phyloP scores from a whole-genome alignment of 768 basidiomycete species.

The Termitomyces sp. region DNA sequence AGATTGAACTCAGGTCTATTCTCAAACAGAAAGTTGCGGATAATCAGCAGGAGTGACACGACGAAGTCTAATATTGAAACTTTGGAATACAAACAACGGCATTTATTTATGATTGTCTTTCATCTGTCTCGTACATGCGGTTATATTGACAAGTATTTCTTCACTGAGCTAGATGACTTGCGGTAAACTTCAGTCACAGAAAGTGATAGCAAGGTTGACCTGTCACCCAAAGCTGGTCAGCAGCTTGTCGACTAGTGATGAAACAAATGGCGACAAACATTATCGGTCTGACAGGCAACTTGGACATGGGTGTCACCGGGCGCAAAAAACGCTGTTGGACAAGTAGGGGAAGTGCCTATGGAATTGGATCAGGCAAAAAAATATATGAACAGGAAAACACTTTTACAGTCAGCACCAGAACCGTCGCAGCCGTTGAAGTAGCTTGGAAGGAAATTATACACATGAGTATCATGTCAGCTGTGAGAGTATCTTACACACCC shows the following conservation, averaged over 20 bases:
- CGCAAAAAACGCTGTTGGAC: conserved; percentile 30
- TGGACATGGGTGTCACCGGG: conserved; percentile 30
- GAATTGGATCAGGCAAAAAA: neutral
- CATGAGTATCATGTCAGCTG: neutral
- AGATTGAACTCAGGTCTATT: no score
- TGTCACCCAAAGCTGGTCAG: neutral
- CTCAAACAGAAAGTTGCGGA: no score
- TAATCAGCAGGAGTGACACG: no score
- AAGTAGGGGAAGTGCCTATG: conserved; percentile 27
- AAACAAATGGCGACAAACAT: neutral
- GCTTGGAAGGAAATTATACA: conserved; percentile 14
- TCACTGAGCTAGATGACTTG: neutral
- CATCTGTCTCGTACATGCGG: no score
- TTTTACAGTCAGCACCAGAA: conserved; percentile 36
- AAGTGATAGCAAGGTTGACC: conserved; percentile 16
- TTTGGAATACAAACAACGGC: neutral
- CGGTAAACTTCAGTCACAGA: conserved; percentile 6
- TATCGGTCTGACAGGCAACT: conserved; percentile 17
- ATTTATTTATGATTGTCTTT: neutral
- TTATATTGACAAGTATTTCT: neutral
- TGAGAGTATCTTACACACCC: conserved; percentile 18
- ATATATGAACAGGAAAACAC: neutral
- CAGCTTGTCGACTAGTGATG: neutral
- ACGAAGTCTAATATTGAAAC: no score
- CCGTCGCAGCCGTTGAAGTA: conserved; percentile 39